Evolutionary conservation across 257 asterid genomes (phyloP).

Genomic region (Salvia hispanica): DNA sequence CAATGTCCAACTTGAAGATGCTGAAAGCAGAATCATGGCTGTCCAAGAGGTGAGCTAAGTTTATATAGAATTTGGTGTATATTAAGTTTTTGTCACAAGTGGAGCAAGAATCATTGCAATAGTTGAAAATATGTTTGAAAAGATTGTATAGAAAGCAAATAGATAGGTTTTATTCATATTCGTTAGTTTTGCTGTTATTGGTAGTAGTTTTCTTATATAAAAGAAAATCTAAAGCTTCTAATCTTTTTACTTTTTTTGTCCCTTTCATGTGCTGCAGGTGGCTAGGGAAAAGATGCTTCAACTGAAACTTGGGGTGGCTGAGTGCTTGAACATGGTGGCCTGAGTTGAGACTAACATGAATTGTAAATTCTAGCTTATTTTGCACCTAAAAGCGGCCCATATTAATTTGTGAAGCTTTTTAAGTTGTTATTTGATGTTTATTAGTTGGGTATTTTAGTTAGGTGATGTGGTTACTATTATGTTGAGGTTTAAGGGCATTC

Average conservation of each 20-base stretch:
- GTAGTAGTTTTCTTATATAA: no score
- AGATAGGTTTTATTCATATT: no score
- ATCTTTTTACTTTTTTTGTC: no score
- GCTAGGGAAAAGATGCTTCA: conserved; percentile 75
- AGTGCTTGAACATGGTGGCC: conserved; percentile 49
- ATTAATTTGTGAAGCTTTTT: not conserved
- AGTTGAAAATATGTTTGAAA: conserved; percentile 23
- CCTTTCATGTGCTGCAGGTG: conserved; percentile 49
- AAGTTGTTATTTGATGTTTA: no score
- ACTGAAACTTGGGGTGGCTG: conserved; percentile 64
- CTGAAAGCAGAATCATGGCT: conserved; percentile 67
- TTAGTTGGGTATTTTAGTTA: no score
- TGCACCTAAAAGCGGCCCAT: not conserved
- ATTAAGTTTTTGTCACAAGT: no score
- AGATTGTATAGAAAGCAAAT: not conserved
- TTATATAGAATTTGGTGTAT: conserved; percentile 19
- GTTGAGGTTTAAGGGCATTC: no score
- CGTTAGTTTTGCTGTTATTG: no score
- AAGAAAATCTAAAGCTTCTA: no score
- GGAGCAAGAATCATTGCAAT: no score
- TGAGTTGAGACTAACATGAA: conserved; percentile 39
- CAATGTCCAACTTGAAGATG: conserved; percentile 60
- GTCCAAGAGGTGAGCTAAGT: conserved; percentile 64
- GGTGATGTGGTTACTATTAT: no score
- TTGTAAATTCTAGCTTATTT: conserved; percentile 5